phyloP scores from a whole-genome alignment of 768 basidiomycete genomes.

The Paxillus involutus region DNA sequence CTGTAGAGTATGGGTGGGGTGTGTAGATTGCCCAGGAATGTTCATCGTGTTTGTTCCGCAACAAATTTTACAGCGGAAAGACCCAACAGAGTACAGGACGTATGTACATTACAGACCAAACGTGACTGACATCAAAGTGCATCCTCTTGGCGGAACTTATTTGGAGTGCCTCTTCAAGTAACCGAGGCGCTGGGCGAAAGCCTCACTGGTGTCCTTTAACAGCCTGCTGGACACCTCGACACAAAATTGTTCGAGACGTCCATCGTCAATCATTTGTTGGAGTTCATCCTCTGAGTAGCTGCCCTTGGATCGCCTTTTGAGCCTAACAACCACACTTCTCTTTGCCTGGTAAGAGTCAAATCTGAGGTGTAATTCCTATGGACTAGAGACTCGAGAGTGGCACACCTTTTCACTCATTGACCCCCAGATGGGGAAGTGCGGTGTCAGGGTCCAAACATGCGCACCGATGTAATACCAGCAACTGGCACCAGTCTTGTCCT shows the following conservation, averaged over 20 bases:
- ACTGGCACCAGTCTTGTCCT: constrained; percentile 31
- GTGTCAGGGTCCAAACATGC: constrained; percentile 40
- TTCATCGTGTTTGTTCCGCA: neutral
- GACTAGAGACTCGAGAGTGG: neutral
- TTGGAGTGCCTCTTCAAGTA: constrained; percentile 7
- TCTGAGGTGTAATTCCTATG: neutral
- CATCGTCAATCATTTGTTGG: constrained; percentile 35
- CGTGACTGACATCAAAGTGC: neutral
- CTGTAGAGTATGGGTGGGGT: neutral
- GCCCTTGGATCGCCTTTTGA: constrained; percentile 36
- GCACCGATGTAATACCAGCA: constrained; percentile 53
- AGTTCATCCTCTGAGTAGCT: constrained; percentile 35
- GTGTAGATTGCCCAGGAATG: neutral
- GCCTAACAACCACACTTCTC: constrained; percentile 34
- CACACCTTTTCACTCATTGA: constrained; percentile 36
- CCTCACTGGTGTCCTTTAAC: constrained; percentile 16
- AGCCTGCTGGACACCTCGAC: constrained; percentile 35
- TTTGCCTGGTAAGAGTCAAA: constrained; percentile 23
- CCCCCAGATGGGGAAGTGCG: constrained; percentile 38
- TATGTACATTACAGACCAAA: too few species aligned
- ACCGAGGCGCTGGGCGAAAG: constrained; percentile 22
- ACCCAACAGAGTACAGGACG: too few species aligned
- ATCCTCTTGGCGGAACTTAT: neutral
- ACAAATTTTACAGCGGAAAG: too few species aligned
- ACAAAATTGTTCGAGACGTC: constrained; percentile 46